Percentiles rank a stretch among this genome's conserved stretches.
These are phyloP conservation scores for Dothideomycetes sp. DNA, from an alignment of 2,329 filamentous ascomycete species.

Conservation along the genomic window DNA sequence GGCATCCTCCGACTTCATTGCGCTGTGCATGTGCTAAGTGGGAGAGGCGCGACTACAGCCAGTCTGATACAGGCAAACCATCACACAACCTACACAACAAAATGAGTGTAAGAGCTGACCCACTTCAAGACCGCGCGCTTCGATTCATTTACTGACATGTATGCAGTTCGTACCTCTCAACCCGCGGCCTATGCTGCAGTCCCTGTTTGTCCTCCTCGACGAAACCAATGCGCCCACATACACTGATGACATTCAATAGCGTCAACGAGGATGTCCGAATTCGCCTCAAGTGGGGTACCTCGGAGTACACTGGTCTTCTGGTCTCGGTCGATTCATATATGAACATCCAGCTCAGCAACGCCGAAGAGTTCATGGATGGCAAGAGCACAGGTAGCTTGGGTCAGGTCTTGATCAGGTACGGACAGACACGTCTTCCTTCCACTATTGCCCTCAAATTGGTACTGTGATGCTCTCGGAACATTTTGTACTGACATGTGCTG, in stretches of 20 bases:
- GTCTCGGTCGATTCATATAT: constrained; percentile 96
- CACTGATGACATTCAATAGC: constrained; percentile 29
- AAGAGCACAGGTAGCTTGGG: constrained; percentile 77
- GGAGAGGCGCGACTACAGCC: too few relatives aligned
- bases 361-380: constrained; percentile 84
- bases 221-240: background rate
- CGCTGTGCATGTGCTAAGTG: too few relatives aligned
- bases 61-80: too few relatives aligned
- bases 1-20: too few relatives aligned
- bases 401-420: constrained; percentile 81
- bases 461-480: too few relatives aligned
- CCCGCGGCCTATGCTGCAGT: constrained; percentile 91
- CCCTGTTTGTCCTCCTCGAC: constrained; percentile 51
- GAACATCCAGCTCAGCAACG: constrained; percentile 88
- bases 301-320: constrained; percentile 89
- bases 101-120: too few relatives aligned
- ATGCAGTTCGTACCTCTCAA: constrained; percentile 75
- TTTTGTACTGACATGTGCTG: background rate
- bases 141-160: background rate
- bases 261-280: constrained; percentile 87
- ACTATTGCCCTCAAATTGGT: too few relatives aligned
- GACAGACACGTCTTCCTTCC: constrained; percentile 8
- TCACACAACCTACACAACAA: too few relatives aligned
- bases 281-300: constrained; percentile 94
- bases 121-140: too few relatives aligned